Evolutionary conservation across 2,329 filamentous ascomycete species (phyloP), one percentile per base, ranked within the genome.

Genomic region (Cladophialophora yegresii): DNA sequence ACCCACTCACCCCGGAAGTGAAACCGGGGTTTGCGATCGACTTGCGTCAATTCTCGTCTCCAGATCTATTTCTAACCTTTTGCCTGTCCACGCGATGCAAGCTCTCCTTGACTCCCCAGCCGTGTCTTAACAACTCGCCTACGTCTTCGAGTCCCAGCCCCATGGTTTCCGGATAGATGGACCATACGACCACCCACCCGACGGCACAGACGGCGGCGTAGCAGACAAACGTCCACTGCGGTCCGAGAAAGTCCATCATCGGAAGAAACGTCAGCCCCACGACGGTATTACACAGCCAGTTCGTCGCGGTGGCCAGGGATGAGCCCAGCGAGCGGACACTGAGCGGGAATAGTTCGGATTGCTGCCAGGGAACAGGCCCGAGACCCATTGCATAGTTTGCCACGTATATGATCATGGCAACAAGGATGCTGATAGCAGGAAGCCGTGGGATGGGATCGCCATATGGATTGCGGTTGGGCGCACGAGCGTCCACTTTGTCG

Each of bases 361-460:
- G 93, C 83, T 96, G 93, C 93, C 93, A 98, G 0, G 93, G 93
- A 2, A 98, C 92, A 71, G 92, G 96, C 8, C 93, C 93, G 1
- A 98, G 83, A 2, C 93, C 93, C 1, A 93, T 81, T 0, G 93
- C 93, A 74, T 96, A 98, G 0, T 89, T 83, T 8, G 91, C 89
- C 1, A 96, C 92, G 76, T 96, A 97, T 7, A 92, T 71, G 76
- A 92, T 89, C 75, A 97, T 88, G 68, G 89, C 89, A 47, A 85
- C 67, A 2, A 97, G 83, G 50, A 97, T 89, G 20, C 88, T 80
- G 55, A 79, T 55, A 4, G 82, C 74, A 66, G 78, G 75, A 64
- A 2, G 85, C 81, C 0, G 83, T 20, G 68, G 60, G 66, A 67
- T 69, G 53, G 63, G 65, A 40, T 68, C 69, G n/a, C 58, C 67